A percentile compares a stretch with the other conserved stretches of the same genome.
Evolutionary conservation across 2,329 filamentous ascomycete genomes (phyloP).

Genomic region (Phaeoacremonium minimum): DNA sequence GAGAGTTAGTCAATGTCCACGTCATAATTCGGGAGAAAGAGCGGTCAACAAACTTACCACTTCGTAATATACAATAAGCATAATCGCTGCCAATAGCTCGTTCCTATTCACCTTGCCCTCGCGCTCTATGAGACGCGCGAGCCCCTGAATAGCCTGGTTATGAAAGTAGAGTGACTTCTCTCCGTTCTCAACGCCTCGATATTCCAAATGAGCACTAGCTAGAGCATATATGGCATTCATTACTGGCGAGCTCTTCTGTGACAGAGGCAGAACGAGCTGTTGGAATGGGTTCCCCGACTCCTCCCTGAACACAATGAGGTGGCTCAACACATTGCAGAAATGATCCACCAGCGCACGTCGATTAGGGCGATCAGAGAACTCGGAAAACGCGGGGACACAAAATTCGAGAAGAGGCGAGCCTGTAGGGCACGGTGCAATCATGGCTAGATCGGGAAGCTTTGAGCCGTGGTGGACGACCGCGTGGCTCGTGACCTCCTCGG

Average conservation of each 20-base stretch:
- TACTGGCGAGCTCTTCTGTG: slow-evolving; percentile 51
- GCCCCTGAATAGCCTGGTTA: slow-evolving; percentile 52
- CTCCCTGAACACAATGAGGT: slow-evolving; percentile 62
- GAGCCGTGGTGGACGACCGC: slow-evolving; percentile 16
- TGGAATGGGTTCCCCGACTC: slow-evolving; percentile 60
- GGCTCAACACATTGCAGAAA: slow-evolving; percentile 60
- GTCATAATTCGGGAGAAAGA: not conserved
- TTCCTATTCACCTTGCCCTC: slow-evolving; percentile 46
- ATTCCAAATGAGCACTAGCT: slow-evolving; percentile 78
- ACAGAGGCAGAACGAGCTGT: slow-evolving; percentile 57
- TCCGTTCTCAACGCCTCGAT: slow-evolving; percentile 44
- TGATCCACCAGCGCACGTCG: slow-evolving; percentile 55
- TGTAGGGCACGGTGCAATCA: slow-evolving; percentile 33
- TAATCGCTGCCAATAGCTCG: slow-evolving; percentile 56
- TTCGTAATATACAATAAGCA: slow-evolving; percentile 60
- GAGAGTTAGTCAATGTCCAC: slow-evolving; percentile 7
- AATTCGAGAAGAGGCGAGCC: slow-evolving; percentile 45
- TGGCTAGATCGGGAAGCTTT: slow-evolving; percentile 29
- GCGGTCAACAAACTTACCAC: slow-evolving; percentile 50
- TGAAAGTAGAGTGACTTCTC: slow-evolving; percentile 58
- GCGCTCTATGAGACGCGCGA: slow-evolving; percentile 52
- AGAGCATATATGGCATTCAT: slow-evolving; percentile 84
- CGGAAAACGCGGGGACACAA: slow-evolving; percentile 45
- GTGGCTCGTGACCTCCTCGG: slow-evolving; percentile 3
- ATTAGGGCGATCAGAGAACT: slow-evolving; percentile 51